Conservation (phyloP, 805 yeast species). For the Kregervanrija delftensis region DNA sequence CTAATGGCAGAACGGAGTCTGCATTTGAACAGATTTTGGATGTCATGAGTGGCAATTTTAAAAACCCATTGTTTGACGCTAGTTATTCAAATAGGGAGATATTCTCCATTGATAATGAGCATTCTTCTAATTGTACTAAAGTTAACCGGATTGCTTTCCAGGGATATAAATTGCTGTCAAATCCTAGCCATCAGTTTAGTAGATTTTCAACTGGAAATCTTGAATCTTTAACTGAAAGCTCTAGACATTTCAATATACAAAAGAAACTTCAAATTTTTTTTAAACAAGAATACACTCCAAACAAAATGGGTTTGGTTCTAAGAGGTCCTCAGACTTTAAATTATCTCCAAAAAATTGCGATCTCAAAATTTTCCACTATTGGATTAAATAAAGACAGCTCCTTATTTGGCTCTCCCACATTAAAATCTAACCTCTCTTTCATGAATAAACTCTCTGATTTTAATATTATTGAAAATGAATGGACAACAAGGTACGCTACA, state of each 20-base stretch:
- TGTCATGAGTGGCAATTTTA: slow-evolving; percentile 46
- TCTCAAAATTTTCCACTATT: slow-evolving; percentile 35
- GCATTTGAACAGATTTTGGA: slow-evolving; percentile 39
- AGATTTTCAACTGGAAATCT: slow-evolving; percentile 62
- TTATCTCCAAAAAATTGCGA: slow-evolving; percentile 44
- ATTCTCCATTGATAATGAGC: slow-evolving; percentile 61
- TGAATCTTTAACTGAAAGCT: slow-evolving; percentile 36
- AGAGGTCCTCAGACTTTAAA: slow-evolving; percentile 64
- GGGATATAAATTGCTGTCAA: slow-evolving; percentile 47
- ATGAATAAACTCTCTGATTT: neutral
- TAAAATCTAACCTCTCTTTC: neutral
- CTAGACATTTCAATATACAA: slow-evolving; percentile 30
- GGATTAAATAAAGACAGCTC: slow-evolving; percentile 1
- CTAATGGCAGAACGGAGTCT: slow-evolving; percentile 17
- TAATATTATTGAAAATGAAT: slow-evolving; percentile 7
- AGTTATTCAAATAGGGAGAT: slow-evolving; percentile 42
- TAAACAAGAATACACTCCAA: slow-evolving; percentile 34
- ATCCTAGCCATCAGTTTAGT: slow-evolving; percentile 43
- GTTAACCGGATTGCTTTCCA: slow-evolving; percentile 48
- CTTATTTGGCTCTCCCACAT: neutral
- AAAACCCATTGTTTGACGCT: slow-evolving; percentile 42
- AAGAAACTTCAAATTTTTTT: slow-evolving; percentile 34
- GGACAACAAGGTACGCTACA: slow-evolving; percentile 20
- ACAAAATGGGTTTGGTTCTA: slow-evolving; percentile 51
- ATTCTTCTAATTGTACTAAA: slow-evolving; percentile 41